These are phyloP conservation scores for Schwanniomyces yamadae DNA, from an alignment of 805 yeast genomes.

Conservation along the genomic window DNA sequence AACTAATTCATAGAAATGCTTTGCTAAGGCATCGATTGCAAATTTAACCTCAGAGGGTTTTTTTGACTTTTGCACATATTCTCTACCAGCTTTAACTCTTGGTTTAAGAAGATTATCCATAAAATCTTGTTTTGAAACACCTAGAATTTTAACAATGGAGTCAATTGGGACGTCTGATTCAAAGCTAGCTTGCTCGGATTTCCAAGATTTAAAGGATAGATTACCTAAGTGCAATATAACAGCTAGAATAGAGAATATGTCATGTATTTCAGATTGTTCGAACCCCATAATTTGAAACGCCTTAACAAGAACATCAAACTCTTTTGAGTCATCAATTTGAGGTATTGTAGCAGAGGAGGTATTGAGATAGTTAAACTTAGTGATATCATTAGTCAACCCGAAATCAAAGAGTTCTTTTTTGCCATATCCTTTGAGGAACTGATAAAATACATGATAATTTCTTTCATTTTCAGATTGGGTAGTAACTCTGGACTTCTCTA, in stretches of 20 bases:
- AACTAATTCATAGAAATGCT: slow-evolving; percentile 78
- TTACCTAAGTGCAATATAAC: slow-evolving; percentile 84
- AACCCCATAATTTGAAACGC: slow-evolving; percentile 80
- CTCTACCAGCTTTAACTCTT: slow-evolving; percentile 87
- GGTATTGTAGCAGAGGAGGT: slow-evolving; percentile 56
- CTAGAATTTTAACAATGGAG: slow-evolving; percentile 59
- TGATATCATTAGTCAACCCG: slow-evolving; percentile 39
- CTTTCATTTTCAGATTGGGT: slow-evolving; percentile 74
- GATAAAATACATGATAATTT: slow-evolving; percentile 93
- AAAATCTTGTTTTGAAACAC: slow-evolving; percentile 51
- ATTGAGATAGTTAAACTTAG: slow-evolving; percentile 57
- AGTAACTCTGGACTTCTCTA: slow-evolving; percentile 92
- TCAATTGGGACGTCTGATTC: slow-evolving; percentile 50
- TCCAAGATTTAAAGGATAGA: slow-evolving; percentile 63
- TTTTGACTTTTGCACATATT: slow-evolving; percentile 75
- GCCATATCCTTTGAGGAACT: slow-evolving; percentile 68
- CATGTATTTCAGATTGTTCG: slow-evolving; percentile 47
- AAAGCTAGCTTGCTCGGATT: slow-evolving; percentile 74
- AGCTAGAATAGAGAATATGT: slow-evolving; percentile 67
- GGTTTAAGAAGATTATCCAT: slow-evolving; percentile 70
- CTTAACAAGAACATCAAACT: slow-evolving; percentile 57
- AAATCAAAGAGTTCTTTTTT: slow-evolving; percentile 44
- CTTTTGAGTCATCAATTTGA: slow-evolving; percentile 73
- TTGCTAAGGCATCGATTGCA: slow-evolving; percentile 83
- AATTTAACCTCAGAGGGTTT: slow-evolving; percentile 77